phyloP scores from a whole-genome alignment of 495 filamentous ascomycete species.

The Chaetomidium leptoderma region DNA sequence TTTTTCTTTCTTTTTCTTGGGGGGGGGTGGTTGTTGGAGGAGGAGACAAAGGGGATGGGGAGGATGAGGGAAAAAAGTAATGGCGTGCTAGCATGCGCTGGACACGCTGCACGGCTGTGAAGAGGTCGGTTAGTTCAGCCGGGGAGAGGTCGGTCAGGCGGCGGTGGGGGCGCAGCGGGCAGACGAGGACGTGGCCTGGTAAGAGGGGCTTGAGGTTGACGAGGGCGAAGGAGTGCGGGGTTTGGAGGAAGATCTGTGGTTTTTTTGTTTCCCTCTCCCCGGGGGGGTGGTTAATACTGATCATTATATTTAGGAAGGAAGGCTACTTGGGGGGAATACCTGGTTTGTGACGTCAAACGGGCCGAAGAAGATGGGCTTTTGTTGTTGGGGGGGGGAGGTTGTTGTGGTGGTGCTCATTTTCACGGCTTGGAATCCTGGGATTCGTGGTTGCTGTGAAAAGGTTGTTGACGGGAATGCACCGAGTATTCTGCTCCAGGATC shows the following conservation, averaged over 20 bases:
- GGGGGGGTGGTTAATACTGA: slow-evolving; percentile 14
- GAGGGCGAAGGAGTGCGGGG: slow-evolving; percentile 72
- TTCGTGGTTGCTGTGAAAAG: not conserved
- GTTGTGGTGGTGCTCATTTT: slow-evolving; percentile 13
- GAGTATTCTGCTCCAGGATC: not conserved
- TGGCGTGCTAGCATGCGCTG: slow-evolving; percentile 70
- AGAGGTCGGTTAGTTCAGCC: slow-evolving; percentile 76
- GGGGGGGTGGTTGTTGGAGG: slow-evolving; percentile 22
- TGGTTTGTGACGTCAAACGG: slow-evolving; percentile 61
- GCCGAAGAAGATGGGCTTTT: slow-evolving; percentile 54
- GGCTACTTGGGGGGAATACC: slow-evolving; percentile 31
- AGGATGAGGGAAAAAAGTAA: slow-evolving; percentile 49
- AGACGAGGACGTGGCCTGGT: slow-evolving; percentile 88
- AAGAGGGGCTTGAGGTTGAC: slow-evolving; percentile 94
- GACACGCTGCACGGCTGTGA: slow-evolving; percentile 75
- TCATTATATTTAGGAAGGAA: not conserved
- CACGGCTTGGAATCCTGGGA: not conserved
- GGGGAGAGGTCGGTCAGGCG: slow-evolving; percentile 71
- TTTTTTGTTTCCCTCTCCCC: no score
- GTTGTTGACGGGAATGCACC: not conserved
- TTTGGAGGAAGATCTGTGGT: slow-evolving; percentile 88
- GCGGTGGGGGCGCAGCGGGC: slow-evolving; percentile 57
- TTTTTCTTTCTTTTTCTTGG: not conserved
- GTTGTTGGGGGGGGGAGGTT: not conserved
- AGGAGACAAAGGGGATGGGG: slow-evolving; percentile 23